Conservation (phyloP, 345 rosid species). For the Dipteronia sinensis region DNA sequence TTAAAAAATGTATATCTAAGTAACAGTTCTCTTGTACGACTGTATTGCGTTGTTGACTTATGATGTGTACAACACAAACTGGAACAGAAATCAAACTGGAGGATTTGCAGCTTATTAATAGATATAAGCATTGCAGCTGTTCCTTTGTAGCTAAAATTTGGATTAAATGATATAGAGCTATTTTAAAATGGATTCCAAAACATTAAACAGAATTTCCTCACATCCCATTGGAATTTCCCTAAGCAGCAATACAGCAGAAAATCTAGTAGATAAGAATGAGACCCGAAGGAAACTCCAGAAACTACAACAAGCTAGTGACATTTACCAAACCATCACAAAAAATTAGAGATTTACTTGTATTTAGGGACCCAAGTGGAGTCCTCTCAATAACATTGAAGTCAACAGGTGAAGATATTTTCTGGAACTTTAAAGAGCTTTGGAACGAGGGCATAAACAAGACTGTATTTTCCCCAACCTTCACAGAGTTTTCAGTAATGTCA, state of each 20-base stretch:
- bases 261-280: constrained; percentile 1
- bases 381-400: constrained; percentile 67
- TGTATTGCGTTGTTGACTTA: neutral
- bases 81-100: neutral
- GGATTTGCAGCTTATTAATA: neutral
- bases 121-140: neutral
- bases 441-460: constrained; percentile 61
- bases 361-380: constrained; percentile 63
- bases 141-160: neutral
- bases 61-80: neutral
- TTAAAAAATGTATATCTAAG: neutral
- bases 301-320: constrained; percentile 1
- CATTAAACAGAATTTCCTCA: constrained; percentile 6
- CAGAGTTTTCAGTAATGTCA: constrained; percentile 60
- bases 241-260: constrained; percentile 3
- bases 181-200: neutral
- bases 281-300: no score
- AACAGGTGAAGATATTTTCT: constrained; percentile 51
- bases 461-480: constrained; percentile 65
- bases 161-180: neutral
- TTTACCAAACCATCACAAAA: neutral
- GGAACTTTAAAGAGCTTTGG: constrained; percentile 44
- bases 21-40: neutral
- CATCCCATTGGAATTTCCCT: constrained; percentile 5
- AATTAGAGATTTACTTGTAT: constrained; percentile 69